Conservation (phyloP, 352 stramenopile species). For the Pythium rishiriense region DNA sequence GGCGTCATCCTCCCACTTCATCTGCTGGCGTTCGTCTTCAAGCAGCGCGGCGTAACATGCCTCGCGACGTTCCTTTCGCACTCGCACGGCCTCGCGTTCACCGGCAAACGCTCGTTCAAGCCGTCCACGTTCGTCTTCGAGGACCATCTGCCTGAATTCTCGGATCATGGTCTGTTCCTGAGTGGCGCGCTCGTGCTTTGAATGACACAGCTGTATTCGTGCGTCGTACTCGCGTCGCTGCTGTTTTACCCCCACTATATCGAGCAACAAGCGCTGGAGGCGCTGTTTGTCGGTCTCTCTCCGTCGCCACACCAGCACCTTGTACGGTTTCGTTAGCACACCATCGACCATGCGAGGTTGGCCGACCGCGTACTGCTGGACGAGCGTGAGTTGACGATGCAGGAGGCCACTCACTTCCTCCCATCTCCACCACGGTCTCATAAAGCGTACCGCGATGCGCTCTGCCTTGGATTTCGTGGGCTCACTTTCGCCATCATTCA, state of each 20-base stretch:
- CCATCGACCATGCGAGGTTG: slow-evolving; percentile 17
- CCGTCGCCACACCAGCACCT: slow-evolving; percentile 26
- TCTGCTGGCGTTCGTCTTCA: slow-evolving; percentile 10
- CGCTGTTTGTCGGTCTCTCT: slow-evolving; percentile 21
- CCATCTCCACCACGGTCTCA: slow-evolving; percentile 34
- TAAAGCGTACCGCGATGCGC: background rate
- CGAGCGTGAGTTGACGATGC: slow-evolving; percentile 9
- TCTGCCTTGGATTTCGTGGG: background rate
- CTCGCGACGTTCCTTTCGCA: background rate
- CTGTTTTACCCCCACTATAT: background rate
- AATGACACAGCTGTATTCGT: background rate
- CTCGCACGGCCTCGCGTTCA: background rate
- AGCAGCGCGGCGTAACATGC: slow-evolving; percentile 17
- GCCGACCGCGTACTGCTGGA: slow-evolving; percentile 20
- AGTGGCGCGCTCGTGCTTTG: background rate
- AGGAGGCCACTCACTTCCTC: slow-evolving; percentile 9
- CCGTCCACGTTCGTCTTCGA: slow-evolving; percentile 17
- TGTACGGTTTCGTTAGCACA: slow-evolving; percentile 21
- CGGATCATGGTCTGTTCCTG: slow-evolving; percentile 5
- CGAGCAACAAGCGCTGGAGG: slow-evolving; percentile 2
- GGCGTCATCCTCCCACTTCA: slow-evolving; percentile 8
- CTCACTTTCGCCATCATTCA: background rate
- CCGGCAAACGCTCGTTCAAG: background rate
- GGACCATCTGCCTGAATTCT: slow-evolving; percentile 19
- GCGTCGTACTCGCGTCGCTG: slow-evolving; percentile 10